These are phyloP conservation scores for Paraleonurus japonicus DNA, from an alignment of 257 asterid species.

Conservation along the genomic window DNA sequence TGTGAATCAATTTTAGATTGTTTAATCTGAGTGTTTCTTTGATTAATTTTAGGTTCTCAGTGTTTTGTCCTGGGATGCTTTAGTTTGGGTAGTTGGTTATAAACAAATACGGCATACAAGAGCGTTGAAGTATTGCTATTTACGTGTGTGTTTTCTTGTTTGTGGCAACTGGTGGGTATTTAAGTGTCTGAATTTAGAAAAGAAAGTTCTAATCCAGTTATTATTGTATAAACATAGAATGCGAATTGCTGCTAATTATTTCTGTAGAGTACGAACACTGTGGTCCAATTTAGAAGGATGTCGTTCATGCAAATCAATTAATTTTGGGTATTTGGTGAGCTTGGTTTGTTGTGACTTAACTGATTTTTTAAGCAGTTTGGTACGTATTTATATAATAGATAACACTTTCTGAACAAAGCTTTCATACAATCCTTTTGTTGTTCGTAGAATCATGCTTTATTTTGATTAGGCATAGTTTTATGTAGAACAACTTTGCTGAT, in stretches of 20 bases:
- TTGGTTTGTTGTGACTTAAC: background rate
- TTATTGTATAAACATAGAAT: background rate
- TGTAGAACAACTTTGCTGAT: background rate
- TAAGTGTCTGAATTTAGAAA: background rate
- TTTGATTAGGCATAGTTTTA: background rate
- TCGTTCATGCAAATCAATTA: background rate
- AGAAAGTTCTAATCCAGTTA: background rate
- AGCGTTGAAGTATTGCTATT: background rate
- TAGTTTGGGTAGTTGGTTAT: slow-evolving; percentile 15
- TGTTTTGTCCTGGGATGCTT: background rate
- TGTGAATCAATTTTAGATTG: background rate
- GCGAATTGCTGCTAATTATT: background rate
- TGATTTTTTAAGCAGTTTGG: background rate
- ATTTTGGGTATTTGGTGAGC: background rate
- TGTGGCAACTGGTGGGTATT: background rate
- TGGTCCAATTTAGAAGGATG: background rate
- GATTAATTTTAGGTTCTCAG: background rate
- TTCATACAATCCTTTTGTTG: background rate
- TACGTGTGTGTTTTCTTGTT: background rate
- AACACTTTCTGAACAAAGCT: background rate
- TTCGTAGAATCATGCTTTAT: background rate
- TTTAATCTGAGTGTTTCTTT: slow-evolving; percentile 5
- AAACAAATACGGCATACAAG: too few relatives aligned
- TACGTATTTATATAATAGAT: background rate
- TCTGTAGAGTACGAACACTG: background rate